phyloP scores from a whole-genome alignment of 805 yeast genomes.

The Metschnikowia amazonensis region DNA sequence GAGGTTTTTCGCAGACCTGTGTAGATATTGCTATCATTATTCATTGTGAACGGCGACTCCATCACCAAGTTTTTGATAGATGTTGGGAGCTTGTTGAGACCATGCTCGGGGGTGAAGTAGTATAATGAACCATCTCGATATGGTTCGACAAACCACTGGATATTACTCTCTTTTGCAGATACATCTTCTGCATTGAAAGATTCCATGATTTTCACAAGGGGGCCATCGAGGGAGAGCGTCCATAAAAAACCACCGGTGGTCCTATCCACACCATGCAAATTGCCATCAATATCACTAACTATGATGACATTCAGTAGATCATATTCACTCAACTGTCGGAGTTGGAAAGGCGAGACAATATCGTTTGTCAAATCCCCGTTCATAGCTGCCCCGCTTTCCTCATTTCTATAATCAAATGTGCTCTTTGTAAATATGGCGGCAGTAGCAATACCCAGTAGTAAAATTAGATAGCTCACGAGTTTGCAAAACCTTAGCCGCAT shows the following conservation, averaged over 20 bases:
- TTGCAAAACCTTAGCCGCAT: slow-evolving; percentile 1
- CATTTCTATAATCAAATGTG: neutral
- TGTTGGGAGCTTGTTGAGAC: slow-evolving; percentile 78
- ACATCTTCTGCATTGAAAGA: slow-evolving; percentile 7
- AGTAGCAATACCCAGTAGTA: neutral
- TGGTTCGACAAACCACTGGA: slow-evolving; percentile 89
- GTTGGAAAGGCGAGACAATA: slow-evolving; percentile 31
- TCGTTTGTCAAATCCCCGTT: slow-evolving; percentile 8
- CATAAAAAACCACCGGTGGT: slow-evolving; percentile 71
- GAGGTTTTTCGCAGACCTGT: slow-evolving; percentile 81
- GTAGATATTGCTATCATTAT: slow-evolving; percentile 74
- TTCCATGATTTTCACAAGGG: slow-evolving; percentile 48
- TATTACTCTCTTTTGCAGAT: slow-evolving; percentile 22
- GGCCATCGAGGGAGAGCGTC: slow-evolving; percentile 65
- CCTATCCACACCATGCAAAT: slow-evolving; percentile 75
- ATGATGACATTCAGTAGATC: slow-evolving; percentile 55
- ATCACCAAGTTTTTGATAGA: slow-evolving; percentile 71
- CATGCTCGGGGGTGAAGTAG: slow-evolving; percentile 69
- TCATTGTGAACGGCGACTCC: slow-evolving; percentile 80
- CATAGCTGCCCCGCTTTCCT: neutral
- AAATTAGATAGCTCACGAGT: neutral
- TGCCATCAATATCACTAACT: slow-evolving; percentile 83
- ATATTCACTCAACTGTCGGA: slow-evolving; percentile 44
- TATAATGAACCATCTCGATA: slow-evolving; percentile 77
- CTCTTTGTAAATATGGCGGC: neutral